These are phyloP conservation scores for Solanum phureja DNA, from an alignment of 257 asterid genomes.

Conservation along the genomic window DNA sequence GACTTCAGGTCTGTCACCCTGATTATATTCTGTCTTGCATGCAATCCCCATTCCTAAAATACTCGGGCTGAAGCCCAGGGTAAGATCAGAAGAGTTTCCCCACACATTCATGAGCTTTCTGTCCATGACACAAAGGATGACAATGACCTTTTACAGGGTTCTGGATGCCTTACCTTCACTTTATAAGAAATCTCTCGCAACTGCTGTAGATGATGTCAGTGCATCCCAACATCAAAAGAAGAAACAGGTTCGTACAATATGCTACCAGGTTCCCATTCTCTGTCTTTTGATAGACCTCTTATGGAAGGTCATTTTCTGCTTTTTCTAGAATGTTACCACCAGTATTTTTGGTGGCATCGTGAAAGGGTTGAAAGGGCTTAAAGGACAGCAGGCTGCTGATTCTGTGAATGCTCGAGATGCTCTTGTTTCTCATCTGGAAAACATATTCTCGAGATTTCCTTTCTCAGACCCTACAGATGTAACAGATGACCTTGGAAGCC, in stretches of 20 bases:
- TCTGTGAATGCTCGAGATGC: conserved; percentile 39
- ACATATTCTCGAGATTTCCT: conserved; percentile 77
- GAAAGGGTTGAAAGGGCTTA: conserved; percentile 73
- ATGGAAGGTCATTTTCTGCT: conserved; percentile 9
- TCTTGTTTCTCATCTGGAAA: conserved; percentile 53
- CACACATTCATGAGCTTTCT: neutral
- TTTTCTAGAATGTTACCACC: conserved; percentile 37
- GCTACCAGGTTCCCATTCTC: neutral
- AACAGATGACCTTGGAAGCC: conserved; percentile 22
- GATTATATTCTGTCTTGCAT: neutral
- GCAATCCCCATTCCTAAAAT: neutral
- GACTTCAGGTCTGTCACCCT: conserved; percentile 54
- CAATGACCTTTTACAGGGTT: conserved; percentile 32
- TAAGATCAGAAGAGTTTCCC: neutral
- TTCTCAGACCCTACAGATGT: conserved; percentile 45
- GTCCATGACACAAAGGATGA: conserved; percentile 2
- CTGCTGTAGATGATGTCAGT: conserved; percentile 44
- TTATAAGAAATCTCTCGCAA: conserved; percentile 62
- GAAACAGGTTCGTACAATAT: conserved; percentile 32
- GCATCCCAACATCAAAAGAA: conserved; percentile 40
- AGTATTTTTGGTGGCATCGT: conserved; percentile 64
- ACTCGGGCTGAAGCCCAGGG: neutral
- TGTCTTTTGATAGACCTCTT: conserved; percentile 3
- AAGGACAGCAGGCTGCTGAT: conserved; percentile 31
- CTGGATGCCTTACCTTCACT: conserved; percentile 59